Conservation (phyloP, 1,284 basidiomycete genomes). For the Puccinia triticina region DNA sequence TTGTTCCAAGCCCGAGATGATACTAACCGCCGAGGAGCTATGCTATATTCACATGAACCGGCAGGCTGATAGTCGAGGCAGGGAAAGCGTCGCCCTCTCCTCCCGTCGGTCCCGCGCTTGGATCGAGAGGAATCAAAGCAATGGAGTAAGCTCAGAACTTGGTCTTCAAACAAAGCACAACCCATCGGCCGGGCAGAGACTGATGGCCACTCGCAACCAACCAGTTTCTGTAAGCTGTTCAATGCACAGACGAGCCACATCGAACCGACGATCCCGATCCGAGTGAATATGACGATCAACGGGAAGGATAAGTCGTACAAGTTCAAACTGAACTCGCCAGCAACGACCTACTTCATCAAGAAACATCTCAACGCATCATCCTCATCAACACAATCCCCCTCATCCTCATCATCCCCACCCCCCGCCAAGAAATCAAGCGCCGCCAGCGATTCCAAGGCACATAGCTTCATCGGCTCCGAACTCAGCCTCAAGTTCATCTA, state of each 20-base stretch:
- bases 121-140: conserved; percentile 96
- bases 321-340: conserved; percentile 88
- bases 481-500: conserved; percentile 96
- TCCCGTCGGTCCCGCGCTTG: conserved; percentile 93
- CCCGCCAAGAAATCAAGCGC: conserved; percentile 60
- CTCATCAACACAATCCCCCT: conserved; percentile 60
- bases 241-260: conserved; percentile 47
- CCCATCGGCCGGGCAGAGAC: too few relatives aligned
- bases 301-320: conserved; percentile 88
- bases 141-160: conserved; percentile 74
- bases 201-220: background rate
- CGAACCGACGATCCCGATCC: conserved; percentile 81
- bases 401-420: conserved; percentile 53
- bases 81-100: conserved; percentile 95
- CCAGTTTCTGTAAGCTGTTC: conserved; percentile 52
- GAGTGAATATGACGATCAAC: conserved; percentile 86
- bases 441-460: conserved; percentile 57
- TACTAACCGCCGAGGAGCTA: background rate
- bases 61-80: conserved; percentile 79
- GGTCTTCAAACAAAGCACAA: conserved; percentile 51
- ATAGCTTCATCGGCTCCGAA: conserved; percentile 75
- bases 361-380: conserved; percentile 77
- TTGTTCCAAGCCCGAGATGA: background rate
- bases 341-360: conserved; percentile 85
- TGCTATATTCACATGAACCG: background rate